Percentiles rank a stretch among this genome's conserved stretches.
Evolutionary conservation across 805 yeast species (phyloP).

Genomic region (Zygotorulaspora florentina): DNA sequence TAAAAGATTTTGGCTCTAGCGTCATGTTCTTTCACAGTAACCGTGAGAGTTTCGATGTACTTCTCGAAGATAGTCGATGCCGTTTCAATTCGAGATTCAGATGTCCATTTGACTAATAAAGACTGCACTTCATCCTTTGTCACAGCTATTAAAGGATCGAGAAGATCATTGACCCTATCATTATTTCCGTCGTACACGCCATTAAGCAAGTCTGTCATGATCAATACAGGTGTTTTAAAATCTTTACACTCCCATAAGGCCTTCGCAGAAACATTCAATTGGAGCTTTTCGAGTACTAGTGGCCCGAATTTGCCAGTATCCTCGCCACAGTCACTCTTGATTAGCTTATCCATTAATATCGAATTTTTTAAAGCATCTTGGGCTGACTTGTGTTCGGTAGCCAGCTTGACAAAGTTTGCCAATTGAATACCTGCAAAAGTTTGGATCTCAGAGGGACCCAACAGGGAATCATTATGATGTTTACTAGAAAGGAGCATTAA

Average conservation of each 20-base stretch:
- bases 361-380: constrained; percentile 26
- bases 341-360: constrained; percentile 12
- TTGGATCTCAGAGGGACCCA: constrained; percentile 1
- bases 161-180: not conserved
- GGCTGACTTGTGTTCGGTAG: constrained; percentile 14
- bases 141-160: constrained; percentile 10
- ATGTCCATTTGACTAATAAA: constrained; percentile 60
- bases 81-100: constrained; percentile 65
- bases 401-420: constrained; percentile 10
- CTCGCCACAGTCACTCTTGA: constrained; percentile 2
- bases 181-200: not conserved
- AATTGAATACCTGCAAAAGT: constrained; percentile 8
- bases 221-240: constrained; percentile 50
- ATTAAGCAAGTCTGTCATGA: constrained; percentile 39
- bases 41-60: constrained; percentile 44
- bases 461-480: not conserved
- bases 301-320: not conserved
- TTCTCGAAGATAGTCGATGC: constrained; percentile 52
- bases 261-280: constrained; percentile 40
- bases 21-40: constrained; percentile 18
- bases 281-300: constrained; percentile 26
- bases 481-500: constrained; percentile 5
- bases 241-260: constrained; percentile 65
- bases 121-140: constrained; percentile 35
- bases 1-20: constrained; percentile 48